Evolutionary conservation across 2,329 filamentous ascomycete species (phyloP).

Genomic region (Penicillium sp.): DNA sequence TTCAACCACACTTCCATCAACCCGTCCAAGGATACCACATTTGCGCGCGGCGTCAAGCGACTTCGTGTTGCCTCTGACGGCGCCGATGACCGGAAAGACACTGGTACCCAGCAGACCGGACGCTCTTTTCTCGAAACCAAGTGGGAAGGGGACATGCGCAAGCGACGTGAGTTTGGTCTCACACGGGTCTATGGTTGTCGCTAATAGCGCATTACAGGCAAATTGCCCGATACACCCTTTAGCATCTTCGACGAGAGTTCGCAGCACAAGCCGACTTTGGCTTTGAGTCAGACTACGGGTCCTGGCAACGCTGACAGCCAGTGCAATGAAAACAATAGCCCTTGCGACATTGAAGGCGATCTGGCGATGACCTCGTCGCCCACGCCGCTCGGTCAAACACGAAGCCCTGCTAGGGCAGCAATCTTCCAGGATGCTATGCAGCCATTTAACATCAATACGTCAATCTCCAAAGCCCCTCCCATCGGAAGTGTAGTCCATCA

Average conservation of each 20-base stretch:
- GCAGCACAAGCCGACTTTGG: not conserved
- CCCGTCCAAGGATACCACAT: constrained; percentile 23
- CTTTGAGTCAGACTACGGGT: not conserved
- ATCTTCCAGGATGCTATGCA: constrained; percentile 12
- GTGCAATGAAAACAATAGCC: not conserved
- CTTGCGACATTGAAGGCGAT: constrained; percentile 6
- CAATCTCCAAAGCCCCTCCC: constrained; percentile 8
- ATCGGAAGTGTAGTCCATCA: constrained; percentile 12
- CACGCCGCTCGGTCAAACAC: constrained; percentile 1
- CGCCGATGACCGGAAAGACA: constrained; percentile 5
- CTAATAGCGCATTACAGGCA: constrained; percentile 15
- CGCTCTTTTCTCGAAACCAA: constrained; percentile 43
- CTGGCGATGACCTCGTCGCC: constrained; percentile 10
- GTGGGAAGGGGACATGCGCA: constrained; percentile 37
- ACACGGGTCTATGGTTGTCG: constrained; percentile 23
- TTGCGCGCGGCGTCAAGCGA: constrained; percentile 38
- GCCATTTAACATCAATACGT: not conserved
- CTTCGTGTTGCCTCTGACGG: constrained; percentile 26
- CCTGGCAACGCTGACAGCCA: not conserved
- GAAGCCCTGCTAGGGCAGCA: constrained; percentile 2
- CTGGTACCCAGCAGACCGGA: constrained; percentile 21
- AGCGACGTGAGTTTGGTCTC: constrained; percentile 29
- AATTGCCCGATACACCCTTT: constrained; percentile 20
- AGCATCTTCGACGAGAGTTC: constrained; percentile 18
- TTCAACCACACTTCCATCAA: constrained; percentile 29